Conservation (phyloP, 352 stramenopile genomes). For the Hyaloperonospora brassicae region DNA sequence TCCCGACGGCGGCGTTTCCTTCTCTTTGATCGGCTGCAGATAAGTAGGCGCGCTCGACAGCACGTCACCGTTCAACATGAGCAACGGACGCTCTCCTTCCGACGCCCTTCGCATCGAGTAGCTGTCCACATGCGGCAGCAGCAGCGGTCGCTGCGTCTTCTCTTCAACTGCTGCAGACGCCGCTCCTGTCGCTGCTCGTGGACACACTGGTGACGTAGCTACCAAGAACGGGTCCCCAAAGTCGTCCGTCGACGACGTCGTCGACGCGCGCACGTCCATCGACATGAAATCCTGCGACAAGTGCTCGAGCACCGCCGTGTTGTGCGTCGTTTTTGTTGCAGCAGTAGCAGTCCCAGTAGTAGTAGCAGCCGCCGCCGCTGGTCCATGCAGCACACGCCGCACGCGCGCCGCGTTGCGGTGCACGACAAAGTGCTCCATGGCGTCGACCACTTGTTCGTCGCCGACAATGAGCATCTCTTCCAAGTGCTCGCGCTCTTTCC, state of each 20-base stretch:
- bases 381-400: constrained; percentile 42
- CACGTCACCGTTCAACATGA: constrained; percentile 56
- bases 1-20: constrained; percentile 38
- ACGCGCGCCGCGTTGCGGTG: constrained; percentile 46
- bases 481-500: constrained; percentile 49
- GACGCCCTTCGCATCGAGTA: neutral
- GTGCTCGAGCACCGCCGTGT: constrained; percentile 32
- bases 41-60: constrained; percentile 41
- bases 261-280: constrained; percentile 40
- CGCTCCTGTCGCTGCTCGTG: constrained; percentile 16
- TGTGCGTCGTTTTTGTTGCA: constrained; percentile 21
- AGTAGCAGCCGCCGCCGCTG: constrained; percentile 1
- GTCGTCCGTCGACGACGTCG: constrained; percentile 11
- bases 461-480: constrained; percentile 64
- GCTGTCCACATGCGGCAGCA: constrained; percentile 23
- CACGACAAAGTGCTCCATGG: constrained; percentile 69
- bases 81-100: constrained; percentile 32
- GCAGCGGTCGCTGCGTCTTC: constrained; percentile 12
- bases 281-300: constrained; percentile 50
- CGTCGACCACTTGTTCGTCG: constrained; percentile 67
- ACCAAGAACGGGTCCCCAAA: constrained; percentile 43
- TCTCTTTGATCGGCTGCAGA: constrained; percentile 63
- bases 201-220: constrained; percentile 35
- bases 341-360: too few relatives aligned
- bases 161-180: neutral